Percentiles rank a stretch among this genome's conserved stretches.
Evolutionary conservation across 2,329 filamentous ascomycete genomes (phyloP).

Genomic region (Fusarium stilboides): DNA sequence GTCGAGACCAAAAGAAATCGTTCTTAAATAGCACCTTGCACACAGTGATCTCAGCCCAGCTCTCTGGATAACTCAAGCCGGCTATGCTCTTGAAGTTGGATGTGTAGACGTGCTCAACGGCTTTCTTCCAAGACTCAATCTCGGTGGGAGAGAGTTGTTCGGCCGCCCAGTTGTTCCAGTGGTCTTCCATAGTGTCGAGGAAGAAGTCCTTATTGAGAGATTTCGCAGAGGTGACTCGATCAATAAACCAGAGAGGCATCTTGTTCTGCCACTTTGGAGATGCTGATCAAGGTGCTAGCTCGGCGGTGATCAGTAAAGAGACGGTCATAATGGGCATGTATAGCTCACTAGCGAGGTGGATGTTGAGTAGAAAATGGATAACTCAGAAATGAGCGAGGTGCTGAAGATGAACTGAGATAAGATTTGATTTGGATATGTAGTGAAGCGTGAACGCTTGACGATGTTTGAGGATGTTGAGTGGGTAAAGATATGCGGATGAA

Average conservation of each 20-base stretch:
- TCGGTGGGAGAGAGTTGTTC: background rate
- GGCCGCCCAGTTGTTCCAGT: background rate
- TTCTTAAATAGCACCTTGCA: constrained; percentile 14
- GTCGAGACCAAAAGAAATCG: constrained; percentile 11
- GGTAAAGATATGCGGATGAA: no score
- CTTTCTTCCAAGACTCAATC: background rate
- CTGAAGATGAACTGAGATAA: no score
- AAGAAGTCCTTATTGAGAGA: background rate
- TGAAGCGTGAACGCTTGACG: no score
- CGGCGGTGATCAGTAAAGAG: background rate
- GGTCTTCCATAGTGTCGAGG: background rate
- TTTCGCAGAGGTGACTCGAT: background rate
- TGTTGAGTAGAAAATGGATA: background rate
- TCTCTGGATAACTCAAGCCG: background rate
- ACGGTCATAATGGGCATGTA: background rate
- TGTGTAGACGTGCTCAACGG: background rate
- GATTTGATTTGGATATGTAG: no score
- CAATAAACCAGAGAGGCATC: background rate
- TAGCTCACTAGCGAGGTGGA: background rate
- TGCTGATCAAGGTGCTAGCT: background rate
- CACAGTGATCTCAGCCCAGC: constrained; percentile 8
- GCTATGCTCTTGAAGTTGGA: background rate
- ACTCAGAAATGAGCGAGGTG: background rate
- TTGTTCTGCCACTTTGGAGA: background rate
- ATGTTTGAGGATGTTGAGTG: no score